Percentiles rank a stretch among this genome's conserved stretches.
phyloP scores from a whole-genome alignment of 1,284 basidiomycete species.

The Fistulina hepatica region DNA sequence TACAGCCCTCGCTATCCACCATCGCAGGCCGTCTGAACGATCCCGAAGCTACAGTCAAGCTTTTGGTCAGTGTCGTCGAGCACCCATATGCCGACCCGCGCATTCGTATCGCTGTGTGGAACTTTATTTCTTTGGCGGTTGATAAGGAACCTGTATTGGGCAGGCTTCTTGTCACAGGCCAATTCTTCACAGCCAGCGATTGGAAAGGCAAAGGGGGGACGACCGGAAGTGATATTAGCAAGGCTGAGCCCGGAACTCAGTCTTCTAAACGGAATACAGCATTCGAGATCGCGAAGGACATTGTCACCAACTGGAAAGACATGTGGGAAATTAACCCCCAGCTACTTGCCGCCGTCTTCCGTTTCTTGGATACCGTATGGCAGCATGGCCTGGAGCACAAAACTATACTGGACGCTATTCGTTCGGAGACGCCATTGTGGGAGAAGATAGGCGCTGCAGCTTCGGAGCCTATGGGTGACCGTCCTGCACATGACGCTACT shows the following conservation, averaged over 20 bases:
- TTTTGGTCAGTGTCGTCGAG: constrained; percentile 53
- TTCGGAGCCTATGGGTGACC: constrained; percentile 52
- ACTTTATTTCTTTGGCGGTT: constrained; percentile 71
- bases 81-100: constrained; percentile 62
- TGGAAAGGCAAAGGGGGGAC: constrained; percentile 28
- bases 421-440: constrained; percentile 54
- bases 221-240: too few species aligned
- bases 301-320: constrained; percentile 57
- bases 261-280: constrained; percentile 36
- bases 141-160: constrained; percentile 85
- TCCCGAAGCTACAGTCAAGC: constrained; percentile 53
- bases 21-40: constrained; percentile 65
- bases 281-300: constrained; percentile 33
- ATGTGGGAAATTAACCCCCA: constrained; percentile 69
- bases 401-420: constrained; percentile 41
- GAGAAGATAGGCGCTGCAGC: constrained; percentile 48
- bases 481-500: constrained; percentile 49
- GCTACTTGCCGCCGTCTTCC: constrained; percentile 63
- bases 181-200: constrained; percentile 41
- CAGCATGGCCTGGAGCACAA: constrained; percentile 73
- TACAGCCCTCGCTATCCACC: constrained; percentile 49
- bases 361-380: constrained; percentile 78
- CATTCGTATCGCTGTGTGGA: constrained; percentile 72
- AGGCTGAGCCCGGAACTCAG: too few species aligned
- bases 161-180: constrained; percentile 68